A percentile compares a stretch with the other conserved stretches of the same genome.
phyloP scores from a whole-genome alignment of 2,329 filamentous ascomycete genomes.

The Cladosporium sp. region DNA sequence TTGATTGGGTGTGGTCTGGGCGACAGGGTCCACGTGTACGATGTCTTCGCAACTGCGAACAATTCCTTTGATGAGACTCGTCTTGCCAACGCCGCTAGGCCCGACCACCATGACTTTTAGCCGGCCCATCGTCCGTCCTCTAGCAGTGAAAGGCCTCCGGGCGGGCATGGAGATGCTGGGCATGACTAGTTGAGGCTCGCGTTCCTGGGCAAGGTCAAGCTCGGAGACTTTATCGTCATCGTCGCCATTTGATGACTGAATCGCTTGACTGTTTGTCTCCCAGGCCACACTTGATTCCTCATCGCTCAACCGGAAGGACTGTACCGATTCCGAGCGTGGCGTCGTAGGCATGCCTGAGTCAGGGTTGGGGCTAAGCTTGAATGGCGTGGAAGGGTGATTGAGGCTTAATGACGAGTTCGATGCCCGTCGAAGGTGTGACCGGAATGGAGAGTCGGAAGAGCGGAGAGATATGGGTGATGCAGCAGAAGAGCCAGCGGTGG shows the following conservation, averaged over 20 bases:
- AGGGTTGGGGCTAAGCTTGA: slow-evolving; percentile 50
- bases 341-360: slow-evolving; percentile 57
- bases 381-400: slow-evolving; percentile 49
- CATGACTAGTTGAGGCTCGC: slow-evolving; percentile 84
- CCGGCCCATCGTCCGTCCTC: slow-evolving; percentile 78
- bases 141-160: slow-evolving; percentile 84
- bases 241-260: slow-evolving; percentile 55
- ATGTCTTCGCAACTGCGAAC: slow-evolving; percentile 87
- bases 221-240: slow-evolving; percentile 44
- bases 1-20: slow-evolving; percentile 38
- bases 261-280: slow-evolving; percentile 56
- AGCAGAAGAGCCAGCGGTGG: slow-evolving; percentile 22
- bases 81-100: slow-evolving; percentile 78
- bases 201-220: slow-evolving; percentile 38
- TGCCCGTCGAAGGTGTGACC: slow-evolving; percentile 28
- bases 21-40: slow-evolving; percentile 76
- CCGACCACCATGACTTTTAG: slow-evolving; percentile 89
- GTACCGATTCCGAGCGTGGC: slow-evolving; percentile 60
- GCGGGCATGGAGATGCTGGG: slow-evolving; percentile 90
- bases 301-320: slow-evolving; percentile 60
- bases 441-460: slow-evolving; percentile 29
- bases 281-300: slow-evolving; percentile 54
- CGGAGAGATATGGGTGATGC: slow-evolving; percentile 29
- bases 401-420: slow-evolving; percentile 31
- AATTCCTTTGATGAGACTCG: slow-evolving; percentile 83